Evolutionary conservation across 345 rosid genomes (phyloP).

Genomic region (Gossypium herbaceum): DNA sequence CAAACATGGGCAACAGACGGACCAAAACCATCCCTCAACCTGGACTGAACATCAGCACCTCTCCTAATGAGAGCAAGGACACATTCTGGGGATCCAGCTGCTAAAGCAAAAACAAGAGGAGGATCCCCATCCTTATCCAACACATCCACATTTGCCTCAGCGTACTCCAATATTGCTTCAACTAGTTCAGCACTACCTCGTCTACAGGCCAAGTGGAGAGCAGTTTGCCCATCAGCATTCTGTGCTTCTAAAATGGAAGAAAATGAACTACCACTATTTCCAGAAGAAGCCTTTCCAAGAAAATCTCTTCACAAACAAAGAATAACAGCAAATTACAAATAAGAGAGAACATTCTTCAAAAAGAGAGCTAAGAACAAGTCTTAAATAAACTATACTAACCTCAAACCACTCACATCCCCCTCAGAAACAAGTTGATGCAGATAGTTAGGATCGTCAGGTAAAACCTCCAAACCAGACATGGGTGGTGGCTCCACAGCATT

Average conservation of each 20-base stretch:
- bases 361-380: slow-evolving; percentile 3
- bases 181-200: slow-evolving; percentile 91
- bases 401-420: slow-evolving; percentile 72
- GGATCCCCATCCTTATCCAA: slow-evolving; percentile 96
- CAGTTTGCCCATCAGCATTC: slow-evolving; percentile 88
- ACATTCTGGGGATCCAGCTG: slow-evolving; percentile 97
- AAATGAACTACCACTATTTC: slow-evolving; percentile 45
- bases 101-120: slow-evolving; percentile 96
- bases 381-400: slow-evolving; percentile 44
- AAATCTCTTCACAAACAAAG: slow-evolving; percentile 50
- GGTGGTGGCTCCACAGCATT: slow-evolving; percentile 47
- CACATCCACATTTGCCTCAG: slow-evolving; percentile 72
- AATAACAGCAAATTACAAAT: slow-evolving; percentile 9
- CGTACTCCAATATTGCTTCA: slow-evolving; percentile 61
- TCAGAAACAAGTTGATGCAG: slow-evolving; percentile 72
- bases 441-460: slow-evolving; percentile 50
- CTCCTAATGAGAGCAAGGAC: slow-evolving; percentile 80
- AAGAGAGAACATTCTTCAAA: slow-evolving; percentile 20
- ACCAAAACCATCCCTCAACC: slow-evolving; percentile 84
- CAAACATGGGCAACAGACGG: slow-evolving; percentile 98
- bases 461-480: slow-evolving; percentile 41
- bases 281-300: slow-evolving; percentile 68
- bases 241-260: slow-evolving; percentile 70
- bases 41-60: slow-evolving; percentile 78
- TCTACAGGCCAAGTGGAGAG: slow-evolving; percentile 96